A percentile compares a stretch with the other conserved stretches of the same genome.
Conservation (phyloP, 495 filamentous ascomycete genomes). For the Cercophora samala region DNA sequence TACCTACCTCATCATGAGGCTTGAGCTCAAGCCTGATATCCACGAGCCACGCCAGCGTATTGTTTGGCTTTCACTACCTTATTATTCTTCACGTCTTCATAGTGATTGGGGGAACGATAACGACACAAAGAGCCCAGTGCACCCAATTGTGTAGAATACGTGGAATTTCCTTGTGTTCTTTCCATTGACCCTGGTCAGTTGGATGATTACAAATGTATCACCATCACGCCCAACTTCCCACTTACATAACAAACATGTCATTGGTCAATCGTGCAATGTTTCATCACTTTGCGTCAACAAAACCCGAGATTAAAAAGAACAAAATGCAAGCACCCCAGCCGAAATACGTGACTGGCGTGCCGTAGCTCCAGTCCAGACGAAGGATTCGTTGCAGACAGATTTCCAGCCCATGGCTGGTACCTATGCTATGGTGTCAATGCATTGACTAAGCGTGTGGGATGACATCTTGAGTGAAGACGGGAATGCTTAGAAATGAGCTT, state of each 20-base stretch:
- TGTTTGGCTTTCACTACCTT: no score
- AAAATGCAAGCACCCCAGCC: neutral
- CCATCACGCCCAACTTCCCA: neutral
- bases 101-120: no score
- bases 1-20: no score
- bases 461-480: neutral
- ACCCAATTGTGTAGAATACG: no score
- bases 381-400: no score
- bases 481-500: neutral
- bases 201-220: neutral
- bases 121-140: no score
- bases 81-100: no score
- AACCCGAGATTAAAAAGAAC: neutral
- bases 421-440: neutral
- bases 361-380: neutral
- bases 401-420: no score
- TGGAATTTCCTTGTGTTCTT: no score
- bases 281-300: neutral
- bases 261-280: neutral
- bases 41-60: no score
- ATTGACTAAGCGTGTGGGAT: neutral
- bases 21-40: no score
- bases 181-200: no score
- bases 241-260: neutral
- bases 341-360: neutral